Evolutionary conservation across 1,284 basidiomycete species (phyloP).

Genomic region (Apiotrichum domesticum): DNA sequence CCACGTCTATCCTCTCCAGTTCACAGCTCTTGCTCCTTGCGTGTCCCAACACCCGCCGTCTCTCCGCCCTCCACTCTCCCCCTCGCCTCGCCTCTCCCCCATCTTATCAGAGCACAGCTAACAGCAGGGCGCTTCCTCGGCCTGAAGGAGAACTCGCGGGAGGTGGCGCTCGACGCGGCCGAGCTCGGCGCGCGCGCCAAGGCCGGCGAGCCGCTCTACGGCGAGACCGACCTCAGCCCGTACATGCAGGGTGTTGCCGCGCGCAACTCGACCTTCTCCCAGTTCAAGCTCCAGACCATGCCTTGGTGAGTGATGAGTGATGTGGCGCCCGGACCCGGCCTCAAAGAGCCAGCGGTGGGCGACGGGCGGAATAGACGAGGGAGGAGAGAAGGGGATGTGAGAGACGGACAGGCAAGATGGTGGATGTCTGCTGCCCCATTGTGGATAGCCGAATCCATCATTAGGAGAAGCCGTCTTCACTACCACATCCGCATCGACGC

Average conservation of each 20-base stretch:
- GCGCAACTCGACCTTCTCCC: conserved; percentile 86
- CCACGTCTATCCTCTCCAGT: too few relatives aligned
- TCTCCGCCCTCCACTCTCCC: not conserved
- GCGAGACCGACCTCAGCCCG: conserved; percentile 68
- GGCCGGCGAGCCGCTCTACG: conserved; percentile 76
- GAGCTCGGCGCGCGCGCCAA: conserved; percentile 67
- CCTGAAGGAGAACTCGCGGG: conserved; percentile 83
- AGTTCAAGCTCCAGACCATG: conserved; percentile 62
- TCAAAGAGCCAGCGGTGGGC: too few relatives aligned
- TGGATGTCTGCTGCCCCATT: too few relatives aligned
- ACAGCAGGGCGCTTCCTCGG: conserved; percentile 88
- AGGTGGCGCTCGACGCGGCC: conserved; percentile 65
- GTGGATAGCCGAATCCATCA: too few relatives aligned
- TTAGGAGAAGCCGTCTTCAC: too few relatives aligned
- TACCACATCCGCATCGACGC: too few relatives aligned
- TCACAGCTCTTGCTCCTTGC: too few relatives aligned
- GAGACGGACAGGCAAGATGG: too few relatives aligned
- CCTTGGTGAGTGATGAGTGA: conserved; percentile 58
- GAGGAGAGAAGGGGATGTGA: too few relatives aligned
- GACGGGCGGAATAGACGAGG: too few relatives aligned
- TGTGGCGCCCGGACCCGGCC: too few relatives aligned
- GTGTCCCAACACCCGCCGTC: not conserved
- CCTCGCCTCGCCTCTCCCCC: not conserved
- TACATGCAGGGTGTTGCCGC: conserved; percentile 87
- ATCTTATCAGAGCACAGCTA: not conserved